Evolutionary conservation across 2,329 filamentous ascomycete genomes (phyloP).

Genomic region (Colletotrichum melonis): DNA sequence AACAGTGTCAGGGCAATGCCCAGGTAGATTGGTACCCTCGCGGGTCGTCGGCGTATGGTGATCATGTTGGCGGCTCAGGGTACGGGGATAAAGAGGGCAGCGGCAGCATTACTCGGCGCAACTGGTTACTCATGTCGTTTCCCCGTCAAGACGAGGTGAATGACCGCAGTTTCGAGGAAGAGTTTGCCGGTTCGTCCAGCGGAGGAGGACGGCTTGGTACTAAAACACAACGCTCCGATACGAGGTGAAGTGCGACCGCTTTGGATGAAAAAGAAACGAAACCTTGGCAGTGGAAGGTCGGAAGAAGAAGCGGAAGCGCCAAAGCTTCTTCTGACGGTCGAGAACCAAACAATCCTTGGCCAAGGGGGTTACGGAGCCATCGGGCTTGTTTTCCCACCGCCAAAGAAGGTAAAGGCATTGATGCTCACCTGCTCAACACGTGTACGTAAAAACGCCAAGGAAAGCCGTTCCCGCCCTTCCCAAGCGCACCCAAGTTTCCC

Average conservation of each 20-base stretch:
- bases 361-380: background rate
- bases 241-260: background rate
- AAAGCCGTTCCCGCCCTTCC: background rate
- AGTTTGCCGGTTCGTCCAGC: background rate
- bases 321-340: background rate
- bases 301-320: slow-evolving; percentile 14
- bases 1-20: slow-evolving; percentile 23
- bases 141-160: slow-evolving; percentile 2
- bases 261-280: background rate
- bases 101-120: slow-evolving; percentile 31
- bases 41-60: slow-evolving; percentile 33
- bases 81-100: slow-evolving; percentile 20
- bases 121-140: slow-evolving; percentile 27
- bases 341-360: slow-evolving; percentile 5
- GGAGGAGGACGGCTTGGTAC: background rate
- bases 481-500: background rate
- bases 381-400: slow-evolving; percentile 8
- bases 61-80: slow-evolving; percentile 36
- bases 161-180: background rate
- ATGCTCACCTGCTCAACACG: slow-evolving; percentile 8
- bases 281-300: background rate
- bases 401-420: background rate
- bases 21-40: slow-evolving; percentile 33
- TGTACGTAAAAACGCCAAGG: slow-evolving; percentile 28
- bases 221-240: background rate